Evolutionary conservation across 2,329 filamentous ascomycete species (phyloP).

Genomic region (Blumeria graminis): DNA sequence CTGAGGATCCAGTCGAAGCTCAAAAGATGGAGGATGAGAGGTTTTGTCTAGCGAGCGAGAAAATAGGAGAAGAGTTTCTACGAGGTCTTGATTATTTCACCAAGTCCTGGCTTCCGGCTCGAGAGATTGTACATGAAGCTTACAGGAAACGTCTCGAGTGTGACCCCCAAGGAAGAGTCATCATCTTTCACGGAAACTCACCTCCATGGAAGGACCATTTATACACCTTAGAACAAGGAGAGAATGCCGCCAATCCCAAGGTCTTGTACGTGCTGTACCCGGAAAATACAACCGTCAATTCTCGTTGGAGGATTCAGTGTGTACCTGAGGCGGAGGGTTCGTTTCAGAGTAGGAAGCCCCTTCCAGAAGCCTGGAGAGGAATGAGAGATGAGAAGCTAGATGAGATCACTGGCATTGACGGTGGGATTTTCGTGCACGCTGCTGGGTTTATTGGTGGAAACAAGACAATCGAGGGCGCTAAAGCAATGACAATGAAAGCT

Average conservation of each 20-base stretch:
- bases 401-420: constrained; percentile 39
- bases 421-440: constrained; percentile 81
- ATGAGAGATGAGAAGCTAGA: constrained; percentile 71
- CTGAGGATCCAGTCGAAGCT: constrained; percentile 27
- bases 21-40: constrained; percentile 59
- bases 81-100: constrained; percentile 55
- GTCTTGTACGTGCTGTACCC: constrained; percentile 81
- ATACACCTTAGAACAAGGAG: constrained; percentile 51
- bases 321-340: constrained; percentile 69
- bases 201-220: constrained; percentile 95
- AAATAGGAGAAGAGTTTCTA: constrained; percentile 77
- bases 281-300: constrained; percentile 47
- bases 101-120: constrained; percentile 66
- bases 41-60: constrained; percentile 52
- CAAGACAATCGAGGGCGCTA: constrained; percentile 67
- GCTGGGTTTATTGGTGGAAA: constrained; percentile 93
- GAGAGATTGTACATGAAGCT: constrained; percentile 51
- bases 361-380: constrained; percentile 81
- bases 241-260: constrained; percentile 25
- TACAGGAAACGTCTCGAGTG: constrained; percentile 43
- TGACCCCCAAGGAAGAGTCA: constrained; percentile 52
- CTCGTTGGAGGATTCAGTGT: constrained; percentile 84
- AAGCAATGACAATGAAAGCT: constrained; percentile 64
- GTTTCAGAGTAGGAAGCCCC: constrained; percentile 74
- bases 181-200: constrained; percentile 53